A percentile compares a stretch with the other conserved stretches of the same genome.
phyloP scores from a whole-genome alignment of 306 rosid genomes.

The Arachis hypogaea region DNA sequence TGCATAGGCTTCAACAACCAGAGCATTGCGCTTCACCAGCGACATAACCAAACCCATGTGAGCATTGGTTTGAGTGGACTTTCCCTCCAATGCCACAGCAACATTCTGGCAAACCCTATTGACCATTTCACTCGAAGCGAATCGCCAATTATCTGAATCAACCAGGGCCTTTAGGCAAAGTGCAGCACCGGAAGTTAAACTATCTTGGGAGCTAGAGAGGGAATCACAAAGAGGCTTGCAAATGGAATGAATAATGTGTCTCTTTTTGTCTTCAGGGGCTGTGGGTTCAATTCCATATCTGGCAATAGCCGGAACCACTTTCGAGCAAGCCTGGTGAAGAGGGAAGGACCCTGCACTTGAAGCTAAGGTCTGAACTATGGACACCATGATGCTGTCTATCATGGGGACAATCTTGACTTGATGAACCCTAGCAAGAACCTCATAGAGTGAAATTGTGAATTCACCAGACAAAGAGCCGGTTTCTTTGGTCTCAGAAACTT shows the following conservation, averaged over 20 bases:
- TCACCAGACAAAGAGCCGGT: constrained; percentile 68
- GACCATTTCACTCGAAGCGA: constrained; percentile 76
- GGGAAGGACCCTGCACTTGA: constrained; percentile 91
- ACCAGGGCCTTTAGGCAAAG: constrained; percentile 81
- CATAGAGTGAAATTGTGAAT: constrained; percentile 76
- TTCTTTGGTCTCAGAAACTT: constrained; percentile 77
- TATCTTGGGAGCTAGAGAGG: constrained; percentile 69
- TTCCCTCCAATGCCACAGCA: constrained; percentile 73
- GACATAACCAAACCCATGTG: constrained; percentile 81
- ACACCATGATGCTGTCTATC: constrained; percentile 69
- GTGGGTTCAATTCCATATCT: constrained; percentile 76
- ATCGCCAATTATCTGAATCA: constrained; percentile 87
- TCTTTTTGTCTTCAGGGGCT: constrained; percentile 68
- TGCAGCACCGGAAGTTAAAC: constrained; percentile 76
- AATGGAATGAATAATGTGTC: constrained; percentile 59
- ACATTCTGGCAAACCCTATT: constrained; percentile 82
- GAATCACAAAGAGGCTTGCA: constrained; percentile 71
- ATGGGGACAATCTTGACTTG: constrained; percentile 75
- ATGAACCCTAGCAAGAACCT: constrained; percentile 78
- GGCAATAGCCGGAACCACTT: constrained; percentile 85
- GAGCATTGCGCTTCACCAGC: constrained; percentile 71
- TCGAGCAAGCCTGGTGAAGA: constrained; percentile 89
- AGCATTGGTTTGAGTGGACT: constrained; percentile 65
- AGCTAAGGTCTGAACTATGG: constrained; percentile 70
- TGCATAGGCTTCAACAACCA: constrained; percentile 81